phyloP scores from a whole-genome alignment of 768 basidiomycete species.

The Amanita inopinata region DNA sequence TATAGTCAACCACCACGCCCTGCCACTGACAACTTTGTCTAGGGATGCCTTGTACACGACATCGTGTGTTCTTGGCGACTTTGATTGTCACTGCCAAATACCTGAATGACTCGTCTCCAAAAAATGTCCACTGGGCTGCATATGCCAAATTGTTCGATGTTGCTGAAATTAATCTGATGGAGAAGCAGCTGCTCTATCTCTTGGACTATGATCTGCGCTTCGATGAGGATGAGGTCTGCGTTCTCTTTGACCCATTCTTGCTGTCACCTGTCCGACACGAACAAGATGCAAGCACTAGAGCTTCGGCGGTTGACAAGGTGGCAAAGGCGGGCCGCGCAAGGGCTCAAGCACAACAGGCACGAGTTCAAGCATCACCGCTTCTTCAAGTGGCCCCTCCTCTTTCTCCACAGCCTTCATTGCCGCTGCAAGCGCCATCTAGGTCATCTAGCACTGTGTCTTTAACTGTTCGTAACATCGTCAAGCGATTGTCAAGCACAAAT shows the following conservation, averaged over 20 bases:
- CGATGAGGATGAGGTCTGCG: constrained; percentile 70
- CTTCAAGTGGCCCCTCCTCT: constrained; percentile 32
- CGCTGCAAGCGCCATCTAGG: constrained; percentile 27
- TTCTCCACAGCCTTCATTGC: constrained; percentile 16
- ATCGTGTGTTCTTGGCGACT: constrained; percentile 91
- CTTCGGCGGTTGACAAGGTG: constrained; percentile 45
- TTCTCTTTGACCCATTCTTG: constrained; percentile 65
- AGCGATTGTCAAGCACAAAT: constrained; percentile 40
- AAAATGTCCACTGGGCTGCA: constrained; percentile 88
- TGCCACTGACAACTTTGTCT: constrained; percentile 14
- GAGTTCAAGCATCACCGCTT: constrained; percentile 15
- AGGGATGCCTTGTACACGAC: constrained; percentile 85
- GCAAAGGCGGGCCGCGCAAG: constrained; percentile 44
- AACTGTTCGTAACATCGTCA: constrained; percentile 50
- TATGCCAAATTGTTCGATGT: constrained; percentile 71
- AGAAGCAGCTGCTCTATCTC: constrained; percentile 87
- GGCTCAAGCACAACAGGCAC: constrained; percentile 30
- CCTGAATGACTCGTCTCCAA: constrained; percentile 91
- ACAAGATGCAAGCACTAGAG: constrained; percentile 33
- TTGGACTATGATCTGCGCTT: constrained; percentile 92
- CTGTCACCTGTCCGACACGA: constrained; percentile 15
- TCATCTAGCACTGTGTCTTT: constrained; percentile 31
- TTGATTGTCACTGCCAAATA: constrained; percentile 96
- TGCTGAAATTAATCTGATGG: constrained; percentile 89
- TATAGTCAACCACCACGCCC: constrained; percentile 8